Evolutionary conservation across 2,329 filamentous ascomycete species (phyloP), one percentile per base, ranked within the genome.

Genomic region (Trichophaea hybrida): DNA sequence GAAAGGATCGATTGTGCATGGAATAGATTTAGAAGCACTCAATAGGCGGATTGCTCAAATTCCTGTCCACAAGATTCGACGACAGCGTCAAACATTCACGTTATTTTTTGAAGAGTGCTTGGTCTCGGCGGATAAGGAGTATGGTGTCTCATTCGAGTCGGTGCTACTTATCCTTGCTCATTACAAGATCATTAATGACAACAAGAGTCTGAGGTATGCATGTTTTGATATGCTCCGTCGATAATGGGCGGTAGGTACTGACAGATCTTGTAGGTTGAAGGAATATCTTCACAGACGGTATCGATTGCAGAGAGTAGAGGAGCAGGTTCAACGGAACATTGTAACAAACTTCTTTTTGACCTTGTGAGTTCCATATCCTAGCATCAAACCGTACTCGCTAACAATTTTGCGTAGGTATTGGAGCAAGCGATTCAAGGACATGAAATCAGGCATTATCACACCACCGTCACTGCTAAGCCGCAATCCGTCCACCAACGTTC

Each of bases 171-270:
- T 94, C 62, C 77, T 98, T 59, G 91, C 94, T 37, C 93, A 98
- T 73, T 94, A 98, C 77, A 98, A 97, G 69, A 89, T 98, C 69
- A 98, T 98, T 71, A 95, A 85, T 67, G 93, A 98, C 73, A 96
- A 85, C 75, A 96, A 96, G 77, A 95, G 89, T 72, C 75, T 98
- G 69, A 84, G 80, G 84, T 86, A 75, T 70, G 75, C n/a, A 17
- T 6, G 13, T 51, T 51, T 31, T 6, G 40, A 46, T 46, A n/a
- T 7, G 40, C 37, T 32, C 50, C 55, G 7, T 17, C 10, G 5
- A 17, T n/a, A 59, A 43, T 61, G 50, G 61, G 55, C 53, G 17
- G 52, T 55, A 15, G 17, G 34, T 10, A 8, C 24, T 53, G 10
- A 15, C 4, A 59, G 38, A 59, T 44, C 12, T 49, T 57, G 31